Percentiles rank a stretch among this genome's conserved stretches.
phyloP scores from a whole-genome alignment of 768 basidiomycete species.

The Suillus spraguei region DNA sequence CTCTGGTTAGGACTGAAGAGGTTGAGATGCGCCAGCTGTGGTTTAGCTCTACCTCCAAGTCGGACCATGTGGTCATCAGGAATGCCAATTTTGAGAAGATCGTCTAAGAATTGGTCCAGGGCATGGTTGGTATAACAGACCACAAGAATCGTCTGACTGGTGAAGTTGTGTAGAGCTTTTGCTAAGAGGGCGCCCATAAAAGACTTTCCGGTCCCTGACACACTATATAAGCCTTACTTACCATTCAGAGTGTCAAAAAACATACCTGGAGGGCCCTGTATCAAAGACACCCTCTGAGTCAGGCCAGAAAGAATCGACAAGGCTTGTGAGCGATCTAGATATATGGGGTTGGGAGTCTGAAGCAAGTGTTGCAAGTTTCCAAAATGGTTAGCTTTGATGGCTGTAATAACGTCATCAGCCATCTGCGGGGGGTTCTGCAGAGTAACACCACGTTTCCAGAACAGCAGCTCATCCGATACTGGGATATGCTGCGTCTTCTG shows the following conservation, averaged over 20 bases:
- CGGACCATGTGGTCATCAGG: slow-evolving; percentile 49
- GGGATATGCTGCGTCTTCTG: slow-evolving; percentile 46
- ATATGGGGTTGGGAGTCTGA: slow-evolving; percentile 36
- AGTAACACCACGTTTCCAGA: slow-evolving; percentile 41
- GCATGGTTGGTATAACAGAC: slow-evolving; percentile 72
- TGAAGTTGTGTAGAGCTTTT: slow-evolving; percentile 51
- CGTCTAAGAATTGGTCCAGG: slow-evolving; percentile 61
- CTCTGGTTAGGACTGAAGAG: slow-evolving; percentile 39
- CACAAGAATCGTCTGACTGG: slow-evolving; percentile 50
- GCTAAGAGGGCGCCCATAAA: slow-evolving; percentile 63
- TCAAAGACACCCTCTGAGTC: slow-evolving; percentile 52
- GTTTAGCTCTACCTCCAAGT: slow-evolving; percentile 52
- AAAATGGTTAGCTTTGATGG: slow-evolving; percentile 30
- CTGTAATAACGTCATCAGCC: slow-evolving; percentile 24
- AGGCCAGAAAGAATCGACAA: slow-evolving; percentile 47
- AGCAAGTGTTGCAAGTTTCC: slow-evolving; percentile 42
- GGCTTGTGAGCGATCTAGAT: slow-evolving; percentile 50
- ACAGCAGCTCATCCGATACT: slow-evolving; percentile 47
- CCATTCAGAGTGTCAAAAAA: slow-evolving; percentile 2
- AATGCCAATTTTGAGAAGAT: slow-evolving; percentile 58
- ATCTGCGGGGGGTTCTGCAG: slow-evolving; percentile 3
- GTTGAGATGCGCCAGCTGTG: slow-evolving; percentile 43
- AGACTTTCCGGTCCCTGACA: slow-evolving; percentile 63
- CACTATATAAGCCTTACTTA: neutral
- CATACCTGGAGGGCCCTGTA: slow-evolving; percentile 68